phyloP scores from a whole-genome alignment of 2,329 filamentous ascomycete genomes.

The Clarireedia hainanense region DNA sequence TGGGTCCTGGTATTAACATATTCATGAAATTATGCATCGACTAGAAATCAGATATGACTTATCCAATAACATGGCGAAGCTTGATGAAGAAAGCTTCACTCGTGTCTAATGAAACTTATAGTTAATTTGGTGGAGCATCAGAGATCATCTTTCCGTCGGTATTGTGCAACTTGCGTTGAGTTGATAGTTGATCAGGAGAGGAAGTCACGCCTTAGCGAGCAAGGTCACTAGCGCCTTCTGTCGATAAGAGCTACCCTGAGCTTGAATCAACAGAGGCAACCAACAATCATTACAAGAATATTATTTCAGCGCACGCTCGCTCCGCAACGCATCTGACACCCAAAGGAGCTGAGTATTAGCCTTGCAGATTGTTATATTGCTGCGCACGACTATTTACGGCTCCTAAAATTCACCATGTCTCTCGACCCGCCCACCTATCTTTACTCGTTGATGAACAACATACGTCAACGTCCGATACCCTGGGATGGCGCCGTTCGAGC shows the following conservation, averaged over 20 bases:
- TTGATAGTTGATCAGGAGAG: not conserved
- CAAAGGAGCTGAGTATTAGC: slow-evolving; percentile 2
- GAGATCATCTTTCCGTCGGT: not conserved
- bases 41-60: too few species aligned
- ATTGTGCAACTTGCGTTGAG: not conserved
- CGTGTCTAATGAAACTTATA: too few species aligned
- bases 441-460: slow-evolving; percentile 89
- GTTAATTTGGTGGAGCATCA: too few species aligned
- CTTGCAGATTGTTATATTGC: not conserved
- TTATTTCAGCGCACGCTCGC: not conserved
- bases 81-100: not conserved
- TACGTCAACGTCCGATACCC: slow-evolving; percentile 87
- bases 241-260: slow-evolving; percentile 11
- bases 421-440: slow-evolving; percentile 86
- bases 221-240: slow-evolving; percentile 7
- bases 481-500: slow-evolving; percentile 96
- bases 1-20: too few species aligned
- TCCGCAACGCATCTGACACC: slow-evolving; percentile 9
- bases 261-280: slow-evolving; percentile 8
- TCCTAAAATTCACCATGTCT: slow-evolving; percentile 53
- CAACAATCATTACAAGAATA: not conserved
- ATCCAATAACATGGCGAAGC: not conserved
- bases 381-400: not conserved
- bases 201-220: slow-evolving; percentile 6
- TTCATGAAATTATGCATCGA: too few species aligned